Evolutionary conservation across 2,329 filamentous ascomycete species (phyloP), one percentile per base, ranked within the genome.

Genomic region (Beauveria rudraprayagi): DNA sequence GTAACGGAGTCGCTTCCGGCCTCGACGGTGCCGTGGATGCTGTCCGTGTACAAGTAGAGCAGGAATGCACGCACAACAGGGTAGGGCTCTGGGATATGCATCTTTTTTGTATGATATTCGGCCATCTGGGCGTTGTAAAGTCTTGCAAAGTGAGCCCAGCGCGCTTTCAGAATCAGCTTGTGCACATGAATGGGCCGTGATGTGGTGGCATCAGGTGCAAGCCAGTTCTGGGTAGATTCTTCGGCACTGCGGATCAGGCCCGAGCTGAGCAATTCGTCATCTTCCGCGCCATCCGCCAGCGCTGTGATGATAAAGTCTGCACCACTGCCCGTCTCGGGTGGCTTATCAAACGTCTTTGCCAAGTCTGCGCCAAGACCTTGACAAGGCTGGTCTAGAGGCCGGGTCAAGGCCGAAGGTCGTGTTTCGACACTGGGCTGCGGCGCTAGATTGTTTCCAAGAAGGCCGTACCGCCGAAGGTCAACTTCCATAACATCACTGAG

Each of bases 81-180:
- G 73, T 97, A 97, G 1, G 93, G 92, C 70, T 99, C 95, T 0
- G 94, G 93, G 50, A 99, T 96, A 75, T 99, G 93, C 89, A 99
- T 94, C 73, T 90, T 92, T 70, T 94, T 94, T 17, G 91, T 94
- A 71, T 99, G 94, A 69, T 95, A 99, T 72, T 99, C 94, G 14
- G 90, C 87, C 94, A 99, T 99, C 70, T 97, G 92, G 5, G 93
- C 87, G 56, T 89, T 88, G 78, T 96, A 97, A 3, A 99, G 79
- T 17, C 94, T 88, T 46, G 89, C 87, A 76, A 99, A 99, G 73
- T 99, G 94, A 30, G 94, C 92, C 94, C 94, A 99, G 56, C 94
- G 89, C 22, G 94, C 89, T 72, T 95, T 91, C 9, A 99, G 81
- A 58, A 99, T 97, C 61, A 99, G 87, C 63, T 91, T 91, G 74